Base-by-base conservation (phyloP, 129 eudicot genomes). In the Flaveria brownii region DNA sequence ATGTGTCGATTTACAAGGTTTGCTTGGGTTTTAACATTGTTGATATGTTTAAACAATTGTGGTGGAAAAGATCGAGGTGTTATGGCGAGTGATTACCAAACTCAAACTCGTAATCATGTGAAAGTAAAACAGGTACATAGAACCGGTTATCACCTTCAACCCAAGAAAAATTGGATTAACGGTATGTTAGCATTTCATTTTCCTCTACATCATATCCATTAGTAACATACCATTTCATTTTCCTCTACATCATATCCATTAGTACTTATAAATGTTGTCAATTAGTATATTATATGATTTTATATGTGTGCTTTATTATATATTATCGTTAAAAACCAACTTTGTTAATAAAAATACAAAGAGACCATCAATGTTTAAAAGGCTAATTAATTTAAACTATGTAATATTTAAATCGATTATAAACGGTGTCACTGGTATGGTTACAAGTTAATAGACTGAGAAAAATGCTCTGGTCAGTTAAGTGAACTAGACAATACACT, bases 101-200 rank as follows among this genome's bases (percentile, higher is more conserved):
- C 22, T 23, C 83, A 83, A 22, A 73, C 82, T 16, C 26, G 16
- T 22, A 41, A 59, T 59, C 75, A 84, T 26, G 68, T n/a, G 26
- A 56, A 66, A 39, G 85, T 87, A 4, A 33, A 64, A 30, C 83
- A 72, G 5, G 66, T 80, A 3, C 81, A 81, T 25, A 55, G 92
- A 89, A 91, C 92, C 28, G 92, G 33, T 16, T 91, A 80, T 71
- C 97, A 91, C 47, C 86, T 91, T 72, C 97, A 89, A 75, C 96
- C 96, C 23, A 71, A 79, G 33, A 81, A 71, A 61, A 67, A 91
- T 30, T 89, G 97, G 97, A 91, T 91, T 15, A 91, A 87, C 54
- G 97, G 97, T 89, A 56, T 70, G 59, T 64, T 3, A 50, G 5
- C 26, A 1, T 26, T 43, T 61, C 41, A 15, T 61, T 18, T 11